Evolutionary conservation across 495 filamentous ascomycete genomes (phyloP).

Genomic region (Lindgomyces ingoldianus): DNA sequence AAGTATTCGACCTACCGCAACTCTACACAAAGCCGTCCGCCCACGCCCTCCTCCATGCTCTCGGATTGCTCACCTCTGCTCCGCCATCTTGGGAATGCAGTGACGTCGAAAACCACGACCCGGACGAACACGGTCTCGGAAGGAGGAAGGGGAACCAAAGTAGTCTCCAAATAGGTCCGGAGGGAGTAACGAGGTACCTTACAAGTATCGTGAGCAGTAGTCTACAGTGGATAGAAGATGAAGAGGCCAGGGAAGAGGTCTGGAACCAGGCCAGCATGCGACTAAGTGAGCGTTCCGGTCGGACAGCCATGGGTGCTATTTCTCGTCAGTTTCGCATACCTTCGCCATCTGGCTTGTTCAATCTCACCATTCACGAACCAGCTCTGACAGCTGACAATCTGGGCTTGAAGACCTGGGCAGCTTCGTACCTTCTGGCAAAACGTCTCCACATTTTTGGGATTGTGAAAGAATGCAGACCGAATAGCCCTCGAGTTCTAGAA

Average conservation of each 20-base stretch:
- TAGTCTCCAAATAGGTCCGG: constrained; percentile 37
- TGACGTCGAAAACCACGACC: constrained; percentile 3
- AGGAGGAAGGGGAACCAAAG: not conserved
- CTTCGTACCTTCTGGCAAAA: constrained; percentile 80
- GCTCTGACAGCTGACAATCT: constrained; percentile 83
- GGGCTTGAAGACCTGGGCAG: constrained; percentile 90
- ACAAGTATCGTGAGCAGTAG: constrained; percentile 73
- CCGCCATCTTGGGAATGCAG: constrained; percentile 50
- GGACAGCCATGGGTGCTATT: constrained; percentile 78
- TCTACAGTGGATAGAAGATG: constrained; percentile 72
- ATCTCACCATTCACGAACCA: constrained; percentile 78
- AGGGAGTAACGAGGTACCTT: constrained; percentile 59
- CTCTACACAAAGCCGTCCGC: constrained; percentile 50
- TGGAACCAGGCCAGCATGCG: constrained; percentile 78
- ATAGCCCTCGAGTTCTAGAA: constrained; percentile 53
- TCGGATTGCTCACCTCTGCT: constrained; percentile 43
- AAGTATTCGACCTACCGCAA: constrained; percentile 53
- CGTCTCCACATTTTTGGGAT: constrained; percentile 58
- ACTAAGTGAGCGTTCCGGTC: constrained; percentile 80
- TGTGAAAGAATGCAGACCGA: constrained; percentile 14
- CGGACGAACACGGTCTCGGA: not conserved
- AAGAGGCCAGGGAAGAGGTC: constrained; percentile 69
- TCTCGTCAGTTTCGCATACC: constrained; percentile 74
- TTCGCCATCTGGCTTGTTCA: constrained; percentile 45
- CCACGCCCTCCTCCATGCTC: constrained; percentile 42